Conservation (phyloP, 768 basidiomycete genomes). For the Lactarius evosmus region DNA sequence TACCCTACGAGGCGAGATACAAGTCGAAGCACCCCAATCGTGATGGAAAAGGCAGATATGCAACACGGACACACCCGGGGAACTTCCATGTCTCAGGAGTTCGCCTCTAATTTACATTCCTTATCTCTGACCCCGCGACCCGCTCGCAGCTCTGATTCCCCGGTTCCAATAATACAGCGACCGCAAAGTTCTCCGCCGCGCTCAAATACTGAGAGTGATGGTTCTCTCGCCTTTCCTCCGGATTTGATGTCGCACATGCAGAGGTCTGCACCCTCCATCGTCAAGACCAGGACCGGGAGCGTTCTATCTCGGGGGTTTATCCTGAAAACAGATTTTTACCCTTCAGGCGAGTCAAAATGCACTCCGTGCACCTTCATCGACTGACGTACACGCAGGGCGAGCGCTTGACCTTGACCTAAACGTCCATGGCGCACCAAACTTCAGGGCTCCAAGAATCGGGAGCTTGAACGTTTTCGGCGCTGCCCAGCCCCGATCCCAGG, state of each 20-base stretch:
- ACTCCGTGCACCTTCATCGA: not conserved
- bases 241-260: constrained; percentile 64
- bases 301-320: constrained; percentile 88
- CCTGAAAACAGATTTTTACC: constrained; percentile 89
- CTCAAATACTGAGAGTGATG: constrained; percentile 6
- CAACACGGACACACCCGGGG: not conserved
- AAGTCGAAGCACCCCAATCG: not conserved
- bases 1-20: not conserved
- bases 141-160: not conserved
- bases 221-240: constrained; percentile 35
- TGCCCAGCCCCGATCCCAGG: constrained; percentile 92
- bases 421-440: constrained; percentile 94
- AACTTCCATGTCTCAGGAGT: not conserved
- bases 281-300: constrained; percentile 79
- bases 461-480: constrained; percentile 91
- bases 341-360: constrained; percentile 47
- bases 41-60: not conserved
- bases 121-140: not conserved
- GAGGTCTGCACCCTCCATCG: constrained; percentile 67
- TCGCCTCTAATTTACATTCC: not conserved
- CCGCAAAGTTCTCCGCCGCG: constrained; percentile 18
- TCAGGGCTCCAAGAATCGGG: constrained; percentile 75
- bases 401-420: constrained; percentile 89
- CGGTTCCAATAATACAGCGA: constrained; percentile 10
- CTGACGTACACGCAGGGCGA: constrained; percentile 50